A percentile compares a stretch with the other conserved stretches of the same genome.
phyloP scores from a whole-genome alignment of 2,329 filamentous ascomycete genomes.

The Colletotrichum sojae region DNA sequence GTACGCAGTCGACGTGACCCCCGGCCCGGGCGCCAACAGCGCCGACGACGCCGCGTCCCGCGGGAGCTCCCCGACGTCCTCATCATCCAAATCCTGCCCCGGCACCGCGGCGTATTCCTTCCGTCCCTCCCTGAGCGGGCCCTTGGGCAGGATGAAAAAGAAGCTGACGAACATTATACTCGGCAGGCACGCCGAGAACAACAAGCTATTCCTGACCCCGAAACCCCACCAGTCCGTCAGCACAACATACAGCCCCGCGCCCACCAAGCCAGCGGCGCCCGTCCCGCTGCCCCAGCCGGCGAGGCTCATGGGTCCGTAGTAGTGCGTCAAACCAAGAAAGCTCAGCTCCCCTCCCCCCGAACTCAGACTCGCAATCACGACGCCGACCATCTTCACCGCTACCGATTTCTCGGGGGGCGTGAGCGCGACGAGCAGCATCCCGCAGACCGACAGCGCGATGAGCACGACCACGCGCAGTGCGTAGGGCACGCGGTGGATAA shows the following conservation, averaged over 20 bases:
- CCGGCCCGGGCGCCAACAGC: constrained; percentile 61
- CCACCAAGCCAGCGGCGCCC: constrained; percentile 88
- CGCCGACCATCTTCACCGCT: constrained; percentile 82
- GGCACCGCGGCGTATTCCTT: constrained; percentile 70
- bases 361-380: constrained; percentile 87
- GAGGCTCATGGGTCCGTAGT: constrained; percentile 88
- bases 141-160: constrained; percentile 83
- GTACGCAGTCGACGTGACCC: constrained; percentile 57
- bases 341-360: constrained; percentile 91
- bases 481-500: constrained; percentile 91
- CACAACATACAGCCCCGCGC: constrained; percentile 89
- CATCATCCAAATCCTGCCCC: constrained; percentile 56
- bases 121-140: constrained; percentile 68
- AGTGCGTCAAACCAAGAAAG: constrained; percentile 93
- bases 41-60: constrained; percentile 61
- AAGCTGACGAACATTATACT: constrained; percentile 88
- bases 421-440: constrained; percentile 91
- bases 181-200: constrained; percentile 85
- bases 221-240: constrained; percentile 86
- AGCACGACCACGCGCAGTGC: constrained; percentile 80
- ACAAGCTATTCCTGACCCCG: constrained; percentile 79
- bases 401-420: constrained; percentile 78
- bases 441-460: constrained; percentile 80
- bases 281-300: constrained; percentile 95
- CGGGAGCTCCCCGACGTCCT: constrained; percentile 53